phyloP scores from a whole-genome alignment of 345 rosid genomes.

The Turnera subulata region DNA sequence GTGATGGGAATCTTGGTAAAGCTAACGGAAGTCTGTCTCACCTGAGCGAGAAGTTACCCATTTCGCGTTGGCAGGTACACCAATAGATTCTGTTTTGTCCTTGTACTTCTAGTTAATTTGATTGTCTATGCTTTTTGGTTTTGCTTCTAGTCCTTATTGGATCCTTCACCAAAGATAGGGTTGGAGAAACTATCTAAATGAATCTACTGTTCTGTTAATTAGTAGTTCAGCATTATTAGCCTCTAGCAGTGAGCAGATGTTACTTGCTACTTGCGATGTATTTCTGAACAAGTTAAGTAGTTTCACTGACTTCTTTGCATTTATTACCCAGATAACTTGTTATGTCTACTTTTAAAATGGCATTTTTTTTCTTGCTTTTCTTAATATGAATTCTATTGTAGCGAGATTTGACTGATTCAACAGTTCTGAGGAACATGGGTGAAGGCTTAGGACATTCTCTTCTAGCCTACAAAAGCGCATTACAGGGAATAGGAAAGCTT shows the following conservation, averaged over 20 bases:
- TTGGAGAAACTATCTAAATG: background rate
- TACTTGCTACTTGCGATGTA: background rate
- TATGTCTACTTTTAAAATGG: background rate
- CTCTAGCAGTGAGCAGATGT: background rate
- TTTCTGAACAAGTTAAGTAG: background rate
- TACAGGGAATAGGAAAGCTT: constrained; percentile 83
- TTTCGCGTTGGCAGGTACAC: constrained; percentile 97
- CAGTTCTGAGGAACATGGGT: constrained; percentile 91
- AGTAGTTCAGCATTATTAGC: background rate
- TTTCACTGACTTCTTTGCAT: background rate
- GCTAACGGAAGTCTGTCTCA: constrained; percentile 71
- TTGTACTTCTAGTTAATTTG: background rate
- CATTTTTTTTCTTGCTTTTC: constrained; percentile 1
- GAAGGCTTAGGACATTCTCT: constrained; percentile 94
- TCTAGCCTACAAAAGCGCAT: constrained; percentile 85
- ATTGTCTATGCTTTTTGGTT: constrained; percentile 2
- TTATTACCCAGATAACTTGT: background rate
- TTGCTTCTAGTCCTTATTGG: background rate
- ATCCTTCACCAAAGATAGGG: constrained; percentile 3
- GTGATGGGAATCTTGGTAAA: constrained; percentile 92
- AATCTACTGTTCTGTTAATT: background rate
- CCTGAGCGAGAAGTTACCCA: constrained; percentile 75
- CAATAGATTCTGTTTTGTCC: constrained; percentile 7
- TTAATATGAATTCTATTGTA: constrained; percentile 28
- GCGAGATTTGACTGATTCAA: constrained; percentile 96